phyloP scores from a whole-genome alignment of 495 filamentous ascomycete species.

The Podospora pseudocomata region DNA sequence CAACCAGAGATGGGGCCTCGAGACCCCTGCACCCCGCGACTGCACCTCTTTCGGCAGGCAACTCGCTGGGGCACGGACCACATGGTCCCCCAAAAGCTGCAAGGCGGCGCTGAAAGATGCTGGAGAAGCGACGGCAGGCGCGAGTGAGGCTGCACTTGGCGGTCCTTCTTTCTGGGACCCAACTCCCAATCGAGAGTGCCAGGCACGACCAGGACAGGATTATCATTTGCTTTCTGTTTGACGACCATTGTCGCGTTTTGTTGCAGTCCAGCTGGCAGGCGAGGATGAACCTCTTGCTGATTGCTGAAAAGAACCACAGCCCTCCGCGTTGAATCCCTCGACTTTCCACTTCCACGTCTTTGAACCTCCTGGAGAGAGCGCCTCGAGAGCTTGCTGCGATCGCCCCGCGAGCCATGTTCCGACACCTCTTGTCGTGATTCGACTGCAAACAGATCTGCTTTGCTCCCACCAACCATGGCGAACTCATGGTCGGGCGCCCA shows the following conservation, averaged over 20 bases:
- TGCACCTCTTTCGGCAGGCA: background rate
- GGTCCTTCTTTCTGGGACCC: constrained; percentile 1
- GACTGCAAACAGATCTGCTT: constrained; percentile 1
- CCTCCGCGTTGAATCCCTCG: background rate
- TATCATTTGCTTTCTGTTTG: background rate
- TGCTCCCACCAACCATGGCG: constrained; percentile 31
- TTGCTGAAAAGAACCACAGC: background rate
- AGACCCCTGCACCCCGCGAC: constrained; percentile 5
- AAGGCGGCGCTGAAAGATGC: background rate
- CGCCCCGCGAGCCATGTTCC: constrained; percentile 4
- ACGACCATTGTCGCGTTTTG: background rate
- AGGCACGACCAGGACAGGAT: background rate
- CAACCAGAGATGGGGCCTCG: background rate
- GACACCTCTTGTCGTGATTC: constrained; percentile 23
- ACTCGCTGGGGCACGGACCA: constrained; percentile 1
- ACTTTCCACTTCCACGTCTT: background rate
- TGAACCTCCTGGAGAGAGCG: background rate
- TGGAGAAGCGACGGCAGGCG: constrained; percentile 5
- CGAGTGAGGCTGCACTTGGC: background rate
- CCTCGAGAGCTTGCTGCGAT: background rate
- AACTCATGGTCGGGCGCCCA: constrained; percentile 27
- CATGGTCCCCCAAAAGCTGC: background rate
- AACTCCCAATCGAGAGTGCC: background rate
- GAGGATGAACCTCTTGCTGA: background rate
- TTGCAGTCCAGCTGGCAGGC: background rate